Conservation (phyloP, 2,329 filamentous ascomycete species). For the Talaromyces sp. region DNA sequence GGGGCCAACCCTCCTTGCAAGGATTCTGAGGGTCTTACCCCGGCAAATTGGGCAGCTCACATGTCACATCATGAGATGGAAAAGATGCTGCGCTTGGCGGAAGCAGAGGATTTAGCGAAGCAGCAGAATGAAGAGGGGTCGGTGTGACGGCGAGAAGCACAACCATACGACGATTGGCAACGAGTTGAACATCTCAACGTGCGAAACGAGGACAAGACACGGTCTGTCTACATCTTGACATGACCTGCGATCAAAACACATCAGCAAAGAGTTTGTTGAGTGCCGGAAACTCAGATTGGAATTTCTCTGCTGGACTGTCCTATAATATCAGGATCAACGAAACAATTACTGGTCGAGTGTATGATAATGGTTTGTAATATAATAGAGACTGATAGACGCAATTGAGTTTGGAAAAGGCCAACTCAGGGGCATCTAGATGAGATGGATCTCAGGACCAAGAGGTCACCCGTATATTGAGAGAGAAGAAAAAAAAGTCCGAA, state of each 20-base stretch:
- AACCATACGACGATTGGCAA: background rate
- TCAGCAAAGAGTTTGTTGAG: background rate
- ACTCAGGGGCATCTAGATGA: background rate
- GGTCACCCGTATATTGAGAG: background rate
- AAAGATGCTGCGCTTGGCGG: background rate
- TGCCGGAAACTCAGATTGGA: background rate
- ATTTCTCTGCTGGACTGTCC: background rate
- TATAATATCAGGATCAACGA: background rate
- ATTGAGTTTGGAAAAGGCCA: background rate
- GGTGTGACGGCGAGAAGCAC: background rate
- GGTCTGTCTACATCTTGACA: background rate
- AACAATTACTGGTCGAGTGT: background rate
- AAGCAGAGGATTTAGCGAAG: background rate
- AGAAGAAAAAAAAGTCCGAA: background rate
- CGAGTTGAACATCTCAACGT: too few relatives aligned
- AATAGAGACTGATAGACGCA: background rate
- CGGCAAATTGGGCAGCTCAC: background rate
- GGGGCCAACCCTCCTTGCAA: background rate
- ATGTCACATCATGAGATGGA: background rate
- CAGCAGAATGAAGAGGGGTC: background rate
- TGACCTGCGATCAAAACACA: background rate
- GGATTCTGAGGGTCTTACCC: background rate
- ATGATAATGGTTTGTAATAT: background rate
- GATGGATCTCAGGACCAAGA: background rate
- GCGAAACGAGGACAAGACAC: background rate